phyloP scores from a whole-genome alignment of 495 filamentous ascomycete genomes.

The Pyrenula massariospora region DNA sequence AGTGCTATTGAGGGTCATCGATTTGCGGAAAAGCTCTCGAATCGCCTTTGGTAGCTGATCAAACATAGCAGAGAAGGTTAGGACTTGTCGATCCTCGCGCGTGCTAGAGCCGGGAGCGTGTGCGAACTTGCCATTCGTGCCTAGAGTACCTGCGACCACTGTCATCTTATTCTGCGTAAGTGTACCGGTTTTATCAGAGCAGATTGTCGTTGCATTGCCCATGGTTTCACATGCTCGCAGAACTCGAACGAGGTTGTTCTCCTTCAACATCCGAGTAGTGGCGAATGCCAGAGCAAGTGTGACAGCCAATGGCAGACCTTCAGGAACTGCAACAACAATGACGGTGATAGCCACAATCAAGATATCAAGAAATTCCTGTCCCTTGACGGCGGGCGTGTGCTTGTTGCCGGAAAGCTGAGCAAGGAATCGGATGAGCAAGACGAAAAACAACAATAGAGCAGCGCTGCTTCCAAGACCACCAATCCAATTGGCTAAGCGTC shows the following conservation, averaged over 20 bases:
- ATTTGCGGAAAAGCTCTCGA: slow-evolving; percentile 42
- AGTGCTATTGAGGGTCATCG: slow-evolving; percentile 54
- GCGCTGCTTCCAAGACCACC: slow-evolving; percentile 41
- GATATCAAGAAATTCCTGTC: slow-evolving; percentile 52
- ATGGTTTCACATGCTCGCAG: slow-evolving; percentile 60
- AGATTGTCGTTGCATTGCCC: slow-evolving; percentile 60
- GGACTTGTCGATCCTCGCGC: slow-evolving; percentile 9
- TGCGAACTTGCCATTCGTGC: slow-evolving; percentile 38
- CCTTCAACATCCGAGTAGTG: slow-evolving; percentile 57
- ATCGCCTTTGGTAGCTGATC: slow-evolving; percentile 24
- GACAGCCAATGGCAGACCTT: slow-evolving; percentile 55
- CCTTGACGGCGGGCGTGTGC: slow-evolving; percentile 40
- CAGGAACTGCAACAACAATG: slow-evolving; percentile 61
- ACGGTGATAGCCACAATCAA: slow-evolving; percentile 61
- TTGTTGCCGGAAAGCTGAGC: slow-evolving; percentile 37
- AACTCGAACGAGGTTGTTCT: slow-evolving; percentile 56
- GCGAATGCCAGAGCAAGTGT: slow-evolving; percentile 61
- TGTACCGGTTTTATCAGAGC: slow-evolving; percentile 61
- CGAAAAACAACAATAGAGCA: slow-evolving; percentile 51
- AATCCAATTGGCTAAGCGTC: slow-evolving; percentile 52
- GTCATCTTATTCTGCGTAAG: slow-evolving; percentile 66
- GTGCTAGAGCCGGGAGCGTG: slow-evolving; percentile 19
- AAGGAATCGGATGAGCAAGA: slow-evolving; percentile 49
- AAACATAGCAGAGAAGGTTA: slow-evolving; percentile 18
- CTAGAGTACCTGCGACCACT: slow-evolving; percentile 50